These are phyloP conservation scores for Lactarius tabidus DNA, from an alignment of 768 basidiomycete species.

Conservation along the genomic window DNA sequence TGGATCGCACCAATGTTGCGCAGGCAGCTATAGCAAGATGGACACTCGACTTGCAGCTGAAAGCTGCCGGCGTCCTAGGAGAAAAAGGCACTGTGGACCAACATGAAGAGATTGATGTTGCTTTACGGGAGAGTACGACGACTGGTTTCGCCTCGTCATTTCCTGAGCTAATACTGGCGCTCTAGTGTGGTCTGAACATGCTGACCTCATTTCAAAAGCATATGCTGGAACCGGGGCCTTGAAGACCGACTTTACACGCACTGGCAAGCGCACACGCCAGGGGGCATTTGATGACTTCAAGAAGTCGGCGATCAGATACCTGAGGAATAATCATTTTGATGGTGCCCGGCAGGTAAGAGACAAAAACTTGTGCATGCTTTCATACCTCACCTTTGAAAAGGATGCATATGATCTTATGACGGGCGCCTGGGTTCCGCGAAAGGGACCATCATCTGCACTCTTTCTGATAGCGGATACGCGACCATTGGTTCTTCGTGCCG, in stretches of 20 bases:
- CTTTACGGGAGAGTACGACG: constrained; percentile 82
- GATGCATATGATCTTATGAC: constrained; percentile 95
- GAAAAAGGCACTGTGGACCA: constrained; percentile 74
- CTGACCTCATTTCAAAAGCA: constrained; percentile 81
- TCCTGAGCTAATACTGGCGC: constrained; percentile 13
- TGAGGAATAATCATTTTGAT: constrained; percentile 97
- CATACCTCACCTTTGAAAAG: constrained; percentile 34
- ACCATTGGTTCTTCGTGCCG: constrained; percentile 80
- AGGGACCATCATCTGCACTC: constrained; percentile 62
- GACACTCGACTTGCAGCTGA: constrained; percentile 75
- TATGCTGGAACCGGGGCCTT: constrained; percentile 95
- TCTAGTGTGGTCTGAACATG: constrained; percentile 97
- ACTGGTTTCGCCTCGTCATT: not conserved
- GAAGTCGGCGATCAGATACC: constrained; percentile 79
- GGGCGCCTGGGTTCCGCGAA: constrained; percentile 84
- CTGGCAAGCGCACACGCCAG: constrained; percentile 79
- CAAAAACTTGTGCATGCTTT: not conserved
- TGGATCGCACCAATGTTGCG: constrained; percentile 96
- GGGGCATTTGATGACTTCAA: constrained; percentile 81
- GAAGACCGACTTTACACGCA: constrained; percentile 95
- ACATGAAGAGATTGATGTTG: constrained; percentile 69
- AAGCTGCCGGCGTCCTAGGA: constrained; percentile 64
- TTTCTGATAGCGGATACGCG: constrained; percentile 74
- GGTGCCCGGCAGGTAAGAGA: constrained; percentile 74
- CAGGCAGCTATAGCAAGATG: constrained; percentile 89